These are phyloP conservation scores for Sphagnurus paluster DNA, from an alignment of 1,284 basidiomycete genomes.

Conservation along the genomic window DNA sequence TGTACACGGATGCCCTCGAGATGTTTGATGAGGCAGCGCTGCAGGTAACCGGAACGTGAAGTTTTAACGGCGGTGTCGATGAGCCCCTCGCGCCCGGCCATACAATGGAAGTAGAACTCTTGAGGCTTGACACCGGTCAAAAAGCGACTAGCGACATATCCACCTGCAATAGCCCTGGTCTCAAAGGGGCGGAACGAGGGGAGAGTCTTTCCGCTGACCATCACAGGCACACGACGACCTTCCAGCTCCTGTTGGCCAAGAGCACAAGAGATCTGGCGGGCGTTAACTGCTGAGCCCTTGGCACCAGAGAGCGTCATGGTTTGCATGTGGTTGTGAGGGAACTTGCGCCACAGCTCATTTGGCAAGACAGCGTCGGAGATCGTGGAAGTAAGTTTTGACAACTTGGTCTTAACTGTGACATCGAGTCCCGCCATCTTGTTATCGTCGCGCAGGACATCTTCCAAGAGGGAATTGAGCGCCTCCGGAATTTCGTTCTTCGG, in stretches of 20 bases:
- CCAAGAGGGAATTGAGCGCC: constrained; percentile 65
- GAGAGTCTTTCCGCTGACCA: constrained; percentile 98
- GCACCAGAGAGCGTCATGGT: constrained; percentile 98
- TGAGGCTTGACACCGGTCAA: constrained; percentile 98
- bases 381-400: constrained; percentile 85
- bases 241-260: constrained; percentile 98
- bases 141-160: constrained; percentile 99
- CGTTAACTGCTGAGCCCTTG: constrained; percentile 97
- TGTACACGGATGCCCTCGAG: constrained; percentile 95
- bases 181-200: constrained; percentile 98
- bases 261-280: constrained; percentile 95
- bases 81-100: constrained; percentile 98
- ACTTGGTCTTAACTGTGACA: constrained; percentile 85
- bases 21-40: constrained; percentile 98
- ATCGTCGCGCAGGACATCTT: constrained; percentile 96
- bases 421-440: constrained; percentile 97
- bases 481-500: constrained; percentile 51
- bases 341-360: constrained; percentile 85
- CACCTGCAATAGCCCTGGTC: constrained; percentile 95
- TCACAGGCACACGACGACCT: constrained; percentile 97
- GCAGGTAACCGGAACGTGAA: constrained; percentile 96
- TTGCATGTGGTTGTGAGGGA: constrained; percentile 99
- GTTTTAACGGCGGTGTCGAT: constrained; percentile 99
- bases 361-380: constrained; percentile 92
- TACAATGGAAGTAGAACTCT: constrained; percentile 99